Evolutionary conservation across 1,284 basidiomycete genomes (phyloP).

Genomic region (Boletus sp.): DNA sequence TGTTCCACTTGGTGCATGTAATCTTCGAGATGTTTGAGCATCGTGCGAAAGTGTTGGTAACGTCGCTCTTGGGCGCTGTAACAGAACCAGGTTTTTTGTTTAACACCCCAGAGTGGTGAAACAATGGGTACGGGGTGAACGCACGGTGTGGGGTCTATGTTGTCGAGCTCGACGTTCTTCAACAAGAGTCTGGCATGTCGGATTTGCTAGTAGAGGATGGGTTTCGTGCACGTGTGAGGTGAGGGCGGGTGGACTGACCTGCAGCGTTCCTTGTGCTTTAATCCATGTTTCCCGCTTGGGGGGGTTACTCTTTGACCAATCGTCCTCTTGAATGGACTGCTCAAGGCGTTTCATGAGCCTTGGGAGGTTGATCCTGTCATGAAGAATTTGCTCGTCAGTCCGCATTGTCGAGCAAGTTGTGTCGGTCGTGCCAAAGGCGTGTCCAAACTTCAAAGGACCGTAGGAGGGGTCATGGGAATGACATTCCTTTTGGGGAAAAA

Average conservation of each 20-base stretch:
- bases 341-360: slow-evolving; percentile 64
- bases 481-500: slow-evolving; percentile 19
- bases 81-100: background rate
- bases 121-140: slow-evolving; percentile 21
- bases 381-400: slow-evolving; percentile 42
- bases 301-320: slow-evolving; percentile 44
- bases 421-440: background rate
- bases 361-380: slow-evolving; percentile 68
- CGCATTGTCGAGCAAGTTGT: slow-evolving; percentile 19
- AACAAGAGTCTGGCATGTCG: slow-evolving; percentile 60
- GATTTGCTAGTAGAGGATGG: slow-evolving; percentile 49
- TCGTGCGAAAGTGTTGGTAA: slow-evolving; percentile 46
- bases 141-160: slow-evolving; percentile 45
- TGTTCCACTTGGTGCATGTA: slow-evolving; percentile 50
- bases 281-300: slow-evolving; percentile 49
- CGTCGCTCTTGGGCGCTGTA: slow-evolving; percentile 40
- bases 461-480: slow-evolving; percentile 18
- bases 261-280: slow-evolving; percentile 53
- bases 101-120: background rate
- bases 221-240: background rate
- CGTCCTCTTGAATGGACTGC: slow-evolving; percentile 46
- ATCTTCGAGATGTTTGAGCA: slow-evolving; percentile 53
- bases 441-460: background rate
- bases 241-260: slow-evolving; percentile 41
- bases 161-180: slow-evolving; percentile 53